These are phyloP conservation scores for Saturnispora halmiae DNA, from an alignment of 805 yeast species.

Conservation along the genomic window DNA sequence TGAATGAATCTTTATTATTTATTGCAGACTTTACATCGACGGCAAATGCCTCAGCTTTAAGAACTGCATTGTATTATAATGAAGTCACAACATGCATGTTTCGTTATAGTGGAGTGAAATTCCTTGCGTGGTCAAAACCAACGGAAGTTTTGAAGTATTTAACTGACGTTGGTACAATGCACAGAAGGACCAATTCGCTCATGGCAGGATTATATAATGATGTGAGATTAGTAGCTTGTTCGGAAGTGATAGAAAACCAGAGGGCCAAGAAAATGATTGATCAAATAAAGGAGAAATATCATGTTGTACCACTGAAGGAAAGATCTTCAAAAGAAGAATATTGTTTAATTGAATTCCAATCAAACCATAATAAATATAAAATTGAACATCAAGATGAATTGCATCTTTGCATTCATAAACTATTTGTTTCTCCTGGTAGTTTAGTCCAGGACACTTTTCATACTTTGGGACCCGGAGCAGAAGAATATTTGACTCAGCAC, in stretches of 20 bases:
- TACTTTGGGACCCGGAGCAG: slow-evolving; percentile 77
- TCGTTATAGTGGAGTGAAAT: slow-evolving; percentile 48
- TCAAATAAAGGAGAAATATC: slow-evolving; percentile 1
- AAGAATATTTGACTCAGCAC: slow-evolving; percentile 34
- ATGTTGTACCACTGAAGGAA: slow-evolving; percentile 21
- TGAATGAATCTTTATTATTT: slow-evolving; percentile 25
- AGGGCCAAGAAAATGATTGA: slow-evolving; percentile 13
- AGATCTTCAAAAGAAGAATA: slow-evolving; percentile 18
- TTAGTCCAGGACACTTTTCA: slow-evolving; percentile 38
- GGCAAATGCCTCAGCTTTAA: slow-evolving; percentile 55
- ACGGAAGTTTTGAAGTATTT: slow-evolving; percentile 52
- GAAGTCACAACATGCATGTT: slow-evolving; percentile 23
- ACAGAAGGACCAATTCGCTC: slow-evolving; percentile 55
- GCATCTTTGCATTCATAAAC: slow-evolving; percentile 57
- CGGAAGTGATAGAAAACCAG: slow-evolving; percentile 17
- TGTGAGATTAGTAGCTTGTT: slow-evolving; percentile 44
- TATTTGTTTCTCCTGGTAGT: slow-evolving; percentile 38
- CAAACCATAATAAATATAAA: slow-evolving; percentile 24
- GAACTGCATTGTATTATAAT: slow-evolving; percentile 26
- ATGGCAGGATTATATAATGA: slow-evolving; percentile 59
- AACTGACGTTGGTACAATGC: slow-evolving; percentile 41
- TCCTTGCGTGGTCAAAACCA: slow-evolving; percentile 61
- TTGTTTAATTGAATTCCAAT: slow-evolving; percentile 27
- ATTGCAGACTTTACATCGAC: slow-evolving; percentile 25
- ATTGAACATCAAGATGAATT: slow-evolving; percentile 41